These are phyloP conservation scores for Xylaria sp. DNA, from an alignment of 495 filamentous ascomycete genomes.

Conservation along the genomic window DNA sequence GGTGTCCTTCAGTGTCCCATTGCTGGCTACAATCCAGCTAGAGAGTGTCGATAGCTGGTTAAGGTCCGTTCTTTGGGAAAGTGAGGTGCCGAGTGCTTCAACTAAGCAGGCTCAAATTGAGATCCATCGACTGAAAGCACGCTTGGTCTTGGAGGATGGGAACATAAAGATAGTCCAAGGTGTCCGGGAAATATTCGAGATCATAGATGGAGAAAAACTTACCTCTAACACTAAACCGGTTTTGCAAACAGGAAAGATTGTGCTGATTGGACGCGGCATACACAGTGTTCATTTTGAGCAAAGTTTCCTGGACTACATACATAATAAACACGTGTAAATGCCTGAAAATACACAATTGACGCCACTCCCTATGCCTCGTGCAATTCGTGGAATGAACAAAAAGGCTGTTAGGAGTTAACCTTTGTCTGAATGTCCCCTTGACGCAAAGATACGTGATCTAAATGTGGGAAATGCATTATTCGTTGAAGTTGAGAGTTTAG, in stretches of 20 bases:
- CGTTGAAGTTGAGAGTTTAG: background rate
- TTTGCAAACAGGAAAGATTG: slow-evolving; percentile 69
- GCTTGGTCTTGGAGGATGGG: slow-evolving; percentile 67
- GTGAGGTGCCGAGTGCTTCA: slow-evolving; percentile 59
- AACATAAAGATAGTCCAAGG: slow-evolving; percentile 81
- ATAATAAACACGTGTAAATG: slow-evolving; percentile 10
- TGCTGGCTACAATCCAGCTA: slow-evolving; percentile 61
- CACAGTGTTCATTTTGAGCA: slow-evolving; percentile 52
- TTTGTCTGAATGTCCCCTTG: background rate
- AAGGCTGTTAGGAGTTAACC: background rate
- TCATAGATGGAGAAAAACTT: slow-evolving; percentile 66
- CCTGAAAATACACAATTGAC: background rate
- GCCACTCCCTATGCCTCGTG: background rate
- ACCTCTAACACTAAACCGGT: slow-evolving; percentile 25
- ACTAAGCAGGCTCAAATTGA: slow-evolving; percentile 56
- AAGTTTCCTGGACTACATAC: slow-evolving; percentile 43
- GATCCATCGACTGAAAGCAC: slow-evolving; percentile 87
- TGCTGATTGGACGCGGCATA: slow-evolving; percentile 78
- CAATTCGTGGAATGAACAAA: background rate
- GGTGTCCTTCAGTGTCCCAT: slow-evolving; percentile 67
- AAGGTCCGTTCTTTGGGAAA: slow-evolving; percentile 83
- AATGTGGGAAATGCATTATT: background rate
- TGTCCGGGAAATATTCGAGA: slow-evolving; percentile 91
- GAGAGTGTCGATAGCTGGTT: slow-evolving; percentile 79
- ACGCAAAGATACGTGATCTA: background rate